These are phyloP conservation scores for Allomyces javanicus DNA, from an alignment of 192 early-diverging fungal genomes.

Conservation along the genomic window DNA sequence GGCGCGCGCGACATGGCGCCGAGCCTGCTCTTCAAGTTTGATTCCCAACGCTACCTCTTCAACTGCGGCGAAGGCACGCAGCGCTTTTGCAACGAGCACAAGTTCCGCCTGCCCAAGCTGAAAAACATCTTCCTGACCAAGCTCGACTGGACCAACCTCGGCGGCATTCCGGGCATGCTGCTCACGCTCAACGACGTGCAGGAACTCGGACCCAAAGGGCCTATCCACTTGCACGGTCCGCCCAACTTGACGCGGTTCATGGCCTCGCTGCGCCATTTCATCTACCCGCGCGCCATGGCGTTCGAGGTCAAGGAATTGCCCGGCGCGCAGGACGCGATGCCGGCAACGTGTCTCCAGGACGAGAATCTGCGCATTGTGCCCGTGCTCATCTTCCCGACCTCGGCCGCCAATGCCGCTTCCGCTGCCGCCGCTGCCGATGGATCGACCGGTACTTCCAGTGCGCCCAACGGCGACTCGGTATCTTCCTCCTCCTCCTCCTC, in stretches of 20 bases:
- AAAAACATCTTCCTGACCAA: constrained; percentile 61
- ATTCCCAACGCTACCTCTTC: constrained; percentile 63
- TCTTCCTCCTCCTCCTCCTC: constrained; percentile 9
- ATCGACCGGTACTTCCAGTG: too few species aligned
- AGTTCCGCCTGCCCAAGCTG: constrained; percentile 46
- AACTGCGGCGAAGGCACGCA: constrained; percentile 87
- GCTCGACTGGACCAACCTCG: constrained; percentile 64
- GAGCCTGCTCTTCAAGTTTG: constrained; percentile 55
- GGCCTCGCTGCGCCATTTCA: constrained; percentile 55
- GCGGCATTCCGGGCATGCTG: constrained; percentile 60
- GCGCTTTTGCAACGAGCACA: constrained; percentile 61
- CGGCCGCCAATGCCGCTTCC: constrained; percentile 6
- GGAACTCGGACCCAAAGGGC: constrained; percentile 24
- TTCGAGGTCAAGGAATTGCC: constrained; percentile 35
- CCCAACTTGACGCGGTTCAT: constrained; percentile 63
- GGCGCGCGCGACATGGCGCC: constrained; percentile 34
- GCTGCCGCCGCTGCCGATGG: background rate
- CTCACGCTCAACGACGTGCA: constrained; percentile 58
- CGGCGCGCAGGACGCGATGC: constrained; percentile 9
- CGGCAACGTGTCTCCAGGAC: constrained; percentile 27
- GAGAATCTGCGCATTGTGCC: constrained; percentile 43
- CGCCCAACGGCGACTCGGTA: background rate
- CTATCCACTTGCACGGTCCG: constrained; percentile 46
- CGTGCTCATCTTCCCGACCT: constrained; percentile 40
- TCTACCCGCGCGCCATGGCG: constrained; percentile 37